phyloP scores from a whole-genome alignment of 495 filamentous ascomycete species.

The Penicillium cataractarum region DNA sequence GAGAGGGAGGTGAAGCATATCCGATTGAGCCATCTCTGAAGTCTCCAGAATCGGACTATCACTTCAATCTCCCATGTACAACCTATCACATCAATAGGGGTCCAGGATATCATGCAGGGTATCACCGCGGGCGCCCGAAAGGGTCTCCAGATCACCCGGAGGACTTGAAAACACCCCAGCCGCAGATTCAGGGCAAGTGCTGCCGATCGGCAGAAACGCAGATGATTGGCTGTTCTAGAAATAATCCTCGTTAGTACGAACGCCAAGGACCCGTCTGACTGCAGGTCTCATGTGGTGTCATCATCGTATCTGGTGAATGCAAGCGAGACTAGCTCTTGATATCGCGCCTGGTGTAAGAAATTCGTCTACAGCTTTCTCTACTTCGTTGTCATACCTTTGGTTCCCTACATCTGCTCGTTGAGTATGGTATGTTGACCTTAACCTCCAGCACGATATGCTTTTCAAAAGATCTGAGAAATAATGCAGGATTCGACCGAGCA shows the following conservation, averaged over 20 bases:
- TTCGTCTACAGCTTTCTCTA: background rate
- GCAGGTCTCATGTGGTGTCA: conserved; percentile 15
- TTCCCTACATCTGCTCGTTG: background rate
- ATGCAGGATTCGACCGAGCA: conserved; percentile 32
- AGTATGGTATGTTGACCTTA: conserved; percentile 14
- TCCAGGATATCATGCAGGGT: background rate
- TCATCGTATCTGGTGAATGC: conserved; percentile 15
- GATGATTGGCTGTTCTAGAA: conserved; percentile 14
- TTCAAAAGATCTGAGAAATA: background rate
- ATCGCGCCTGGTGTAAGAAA: background rate
- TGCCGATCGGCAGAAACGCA: conserved; percentile 8
- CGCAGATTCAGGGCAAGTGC: conserved; percentile 14
- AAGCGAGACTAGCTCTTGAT: conserved; percentile 3
- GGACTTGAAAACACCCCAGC: conserved; percentile 1
- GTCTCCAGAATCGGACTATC: background rate
- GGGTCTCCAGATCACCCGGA: background rate
- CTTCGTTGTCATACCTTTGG: background rate
- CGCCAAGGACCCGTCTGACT: conserved; percentile 11
- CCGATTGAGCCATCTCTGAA: background rate
- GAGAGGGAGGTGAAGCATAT: background rate
- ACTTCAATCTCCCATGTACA: background rate
- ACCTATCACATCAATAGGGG: background rate
- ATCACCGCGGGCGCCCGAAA: background rate
- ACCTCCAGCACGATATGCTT: background rate
- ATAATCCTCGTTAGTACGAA: background rate